Base-by-base conservation (phyloP, 1,139 yeast species). In the Blastobotrys arbuscula region DNA sequence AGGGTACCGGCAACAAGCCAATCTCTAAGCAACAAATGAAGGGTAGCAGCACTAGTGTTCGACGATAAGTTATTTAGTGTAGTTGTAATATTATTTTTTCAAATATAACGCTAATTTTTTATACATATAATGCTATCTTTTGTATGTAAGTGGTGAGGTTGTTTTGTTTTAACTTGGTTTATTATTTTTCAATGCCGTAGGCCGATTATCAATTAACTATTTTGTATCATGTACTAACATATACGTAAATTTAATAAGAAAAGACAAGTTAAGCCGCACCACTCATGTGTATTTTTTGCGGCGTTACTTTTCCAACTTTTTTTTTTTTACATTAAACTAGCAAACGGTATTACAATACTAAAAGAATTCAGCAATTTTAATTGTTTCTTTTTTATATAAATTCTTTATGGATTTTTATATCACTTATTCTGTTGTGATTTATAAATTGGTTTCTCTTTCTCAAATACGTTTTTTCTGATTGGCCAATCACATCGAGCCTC, bases 1-100 rank as follows among this genome's bases (percentile, higher is more conserved):
- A 82, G 76, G 73, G 76, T 68, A 89, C 85, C 72, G 71, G 84
- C 67, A 79, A 81, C 71, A 39, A 44, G 26, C 95, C 94, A 81
- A 86, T 67, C 55, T 62, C 71, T 56, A 69, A 68, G 68, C 68
- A 67, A 61, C 66, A 60, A 53, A 67, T 69, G 54, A 67, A 65
- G 66, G 73, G 72, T 53, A 60, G 56, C 51, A n/a, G n/a, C n/a
- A n/a, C n/a, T n/a, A n/a, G n/a, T n/a, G 50, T 49, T 49, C 44
- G 51, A 45, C 53, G 51, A 44, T 50, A 50, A 50, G 30, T 12
- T 16, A 24, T 20, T 39, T 39, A 19, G 20, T 42, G 30, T 24
- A 39, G 20, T 33, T 33, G 36, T 33, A 33, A 33, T 15, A 33
- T 33, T 37, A 18, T 18, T 6, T 18, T n/a, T n/a, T n/a, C n/a